Percentiles rank a stretch among this genome's conserved stretches.
phyloP scores from a whole-genome alignment of 495 filamentous ascomycete genomes.

The Podospora pseudopauciseta region DNA sequence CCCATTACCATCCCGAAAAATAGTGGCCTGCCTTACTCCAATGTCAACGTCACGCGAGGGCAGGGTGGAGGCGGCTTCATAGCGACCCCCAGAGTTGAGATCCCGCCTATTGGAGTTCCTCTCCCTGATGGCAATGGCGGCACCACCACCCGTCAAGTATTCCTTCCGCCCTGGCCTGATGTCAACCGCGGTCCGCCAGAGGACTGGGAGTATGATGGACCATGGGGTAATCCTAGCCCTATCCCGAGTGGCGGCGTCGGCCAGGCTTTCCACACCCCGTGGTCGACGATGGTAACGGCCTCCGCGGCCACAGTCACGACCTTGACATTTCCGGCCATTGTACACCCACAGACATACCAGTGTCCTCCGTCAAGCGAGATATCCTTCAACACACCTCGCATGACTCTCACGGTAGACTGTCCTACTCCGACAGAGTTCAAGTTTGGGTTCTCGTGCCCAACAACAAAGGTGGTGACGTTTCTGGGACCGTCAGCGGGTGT shows the following conservation, averaged over 20 bases:
- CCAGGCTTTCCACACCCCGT: too few relatives aligned
- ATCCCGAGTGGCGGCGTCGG: neutral
- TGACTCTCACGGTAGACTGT: neutral
- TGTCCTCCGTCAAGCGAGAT: too few relatives aligned
- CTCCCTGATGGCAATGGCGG: slow-evolving; percentile 12
- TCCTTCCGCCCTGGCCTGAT: slow-evolving; percentile 23
- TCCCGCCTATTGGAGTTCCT: slow-evolving; percentile 17
- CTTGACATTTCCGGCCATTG: neutral
- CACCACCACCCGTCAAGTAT: slow-evolving; percentile 12
- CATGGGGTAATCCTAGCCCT: neutral
- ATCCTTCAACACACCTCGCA: neutral
- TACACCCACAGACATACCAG: too few relatives aligned
- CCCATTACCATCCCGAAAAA: slow-evolving; percentile 5
- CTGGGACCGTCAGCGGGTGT: neutral
- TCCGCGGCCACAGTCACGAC: slow-evolving; percentile 2
- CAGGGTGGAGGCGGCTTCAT: too few relatives aligned
- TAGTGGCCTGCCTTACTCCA: slow-evolving; percentile 15
- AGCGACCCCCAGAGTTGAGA: slow-evolving; percentile 16
- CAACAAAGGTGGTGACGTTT: slow-evolving; percentile 3
- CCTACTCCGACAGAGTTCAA: neutral
- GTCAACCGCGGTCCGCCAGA: slow-evolving; percentile 9
- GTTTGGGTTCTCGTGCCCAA: slow-evolving; percentile 4
- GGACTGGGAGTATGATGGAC: too few relatives aligned
- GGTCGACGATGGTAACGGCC: neutral
- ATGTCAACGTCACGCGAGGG: slow-evolving; percentile 6